phyloP scores from a whole-genome alignment of 345 rosid genomes.

The Salix viminalis region DNA sequence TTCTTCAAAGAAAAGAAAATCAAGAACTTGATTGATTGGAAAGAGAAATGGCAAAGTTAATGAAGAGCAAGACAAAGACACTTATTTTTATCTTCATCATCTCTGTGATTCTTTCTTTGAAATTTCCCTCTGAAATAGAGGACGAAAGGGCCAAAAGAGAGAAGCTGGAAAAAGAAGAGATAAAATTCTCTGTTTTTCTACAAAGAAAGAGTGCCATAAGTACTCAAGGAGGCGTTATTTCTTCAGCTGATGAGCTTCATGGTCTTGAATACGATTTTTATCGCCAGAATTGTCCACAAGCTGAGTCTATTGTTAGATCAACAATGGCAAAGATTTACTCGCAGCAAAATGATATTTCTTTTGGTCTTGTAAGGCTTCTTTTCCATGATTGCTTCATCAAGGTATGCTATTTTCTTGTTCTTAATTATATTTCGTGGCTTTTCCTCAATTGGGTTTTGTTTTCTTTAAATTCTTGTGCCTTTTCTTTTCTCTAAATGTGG shows the following conservation, averaged over 20 bases:
- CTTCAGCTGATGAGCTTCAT: background rate
- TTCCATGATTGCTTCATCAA: conserved; percentile 48
- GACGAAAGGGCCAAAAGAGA: too few relatives aligned
- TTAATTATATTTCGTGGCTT: background rate
- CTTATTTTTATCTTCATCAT: background rate
- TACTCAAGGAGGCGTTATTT: too few relatives aligned
- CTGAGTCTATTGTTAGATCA: conserved; percentile 32
- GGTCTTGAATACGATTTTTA: conserved; percentile 38
- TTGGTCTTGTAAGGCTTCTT: conserved; percentile 33
- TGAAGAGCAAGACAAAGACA: background rate
- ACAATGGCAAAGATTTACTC: conserved; percentile 25
- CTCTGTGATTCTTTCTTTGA: conserved; percentile 18
- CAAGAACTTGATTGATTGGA: too few relatives aligned
- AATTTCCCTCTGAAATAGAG: background rate
- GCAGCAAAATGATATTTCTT: conserved; percentile 15
- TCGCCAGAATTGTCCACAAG: conserved; percentile 33
- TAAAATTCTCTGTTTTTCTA: conserved; percentile 10
- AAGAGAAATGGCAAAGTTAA: background rate
- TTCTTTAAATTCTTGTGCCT: background rate
- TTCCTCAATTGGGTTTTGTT: background rate
- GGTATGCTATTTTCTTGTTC: conserved; percentile 12
- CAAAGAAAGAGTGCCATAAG: background rate
- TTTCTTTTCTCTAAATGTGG: too few relatives aligned
- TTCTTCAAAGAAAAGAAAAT: background rate
- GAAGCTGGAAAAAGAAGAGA: background rate